Conservation (phyloP, 2,329 filamentous ascomycete genomes). For the Fusarium sp. region DNA sequence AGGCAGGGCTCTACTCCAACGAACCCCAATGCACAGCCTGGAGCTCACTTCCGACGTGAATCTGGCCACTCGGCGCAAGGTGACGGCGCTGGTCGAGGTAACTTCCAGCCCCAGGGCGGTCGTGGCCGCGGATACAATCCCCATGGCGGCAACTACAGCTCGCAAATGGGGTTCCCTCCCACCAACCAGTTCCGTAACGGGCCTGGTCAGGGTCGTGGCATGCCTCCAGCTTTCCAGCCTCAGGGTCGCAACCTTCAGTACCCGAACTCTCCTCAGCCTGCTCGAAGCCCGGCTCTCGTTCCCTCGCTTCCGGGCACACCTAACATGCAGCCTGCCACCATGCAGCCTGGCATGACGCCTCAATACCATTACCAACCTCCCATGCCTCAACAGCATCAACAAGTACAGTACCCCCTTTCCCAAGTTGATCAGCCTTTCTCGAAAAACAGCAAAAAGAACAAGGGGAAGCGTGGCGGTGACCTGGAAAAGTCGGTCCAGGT, state of each 20-base stretch:
- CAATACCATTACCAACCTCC: slow-evolving; percentile 69
- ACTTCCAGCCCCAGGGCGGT: slow-evolving; percentile 58
- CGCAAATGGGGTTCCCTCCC: slow-evolving; percentile 56
- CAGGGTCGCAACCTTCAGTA: slow-evolving; percentile 58
- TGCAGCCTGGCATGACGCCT: slow-evolving; percentile 65
- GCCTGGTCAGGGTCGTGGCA: slow-evolving; percentile 61
- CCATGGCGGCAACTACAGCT: slow-evolving; percentile 55
- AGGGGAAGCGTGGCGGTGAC: slow-evolving; percentile 54
- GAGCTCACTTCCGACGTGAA: slow-evolving; percentile 80
- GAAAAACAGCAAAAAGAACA: slow-evolving; percentile 57
- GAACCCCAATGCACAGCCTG: slow-evolving; percentile 70
- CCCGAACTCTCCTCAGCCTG: slow-evolving; percentile 71
- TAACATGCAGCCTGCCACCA: slow-evolving; percentile 70
- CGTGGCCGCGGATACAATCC: slow-evolving; percentile 62
- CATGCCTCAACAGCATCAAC: slow-evolving; percentile 68
- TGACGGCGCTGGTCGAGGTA: slow-evolving; percentile 63
- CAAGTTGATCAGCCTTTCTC: slow-evolving; percentile 48
- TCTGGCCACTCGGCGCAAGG: slow-evolving; percentile 82
- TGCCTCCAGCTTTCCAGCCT: slow-evolving; percentile 58
- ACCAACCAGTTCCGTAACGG: slow-evolving; percentile 55
- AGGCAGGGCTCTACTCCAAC: slow-evolving; percentile 72
- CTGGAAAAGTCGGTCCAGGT: slow-evolving; percentile 56
- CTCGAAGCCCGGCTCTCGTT: slow-evolving; percentile 72
- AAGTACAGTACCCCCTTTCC: slow-evolving; percentile 64
- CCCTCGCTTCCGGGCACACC: slow-evolving; percentile 75